Conservation (phyloP, 2,329 filamentous ascomycete species). For the Periconia sp. region DNA sequence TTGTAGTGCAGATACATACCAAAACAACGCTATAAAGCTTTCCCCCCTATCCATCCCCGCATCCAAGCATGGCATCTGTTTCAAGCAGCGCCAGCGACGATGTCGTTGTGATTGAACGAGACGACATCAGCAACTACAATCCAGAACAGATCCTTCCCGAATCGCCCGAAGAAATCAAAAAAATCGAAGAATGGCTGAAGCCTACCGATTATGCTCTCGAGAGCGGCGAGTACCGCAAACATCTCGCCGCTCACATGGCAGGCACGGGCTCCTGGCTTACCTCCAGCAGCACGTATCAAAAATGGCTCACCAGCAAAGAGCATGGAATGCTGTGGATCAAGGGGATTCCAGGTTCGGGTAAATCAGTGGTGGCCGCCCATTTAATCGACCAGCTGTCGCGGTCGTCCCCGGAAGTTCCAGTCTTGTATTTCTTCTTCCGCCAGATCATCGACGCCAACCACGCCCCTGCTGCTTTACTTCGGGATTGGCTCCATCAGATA, state of each 20-base stretch:
- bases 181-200: slow-evolving; percentile 22
- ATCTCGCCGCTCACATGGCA: slow-evolving; percentile 18
- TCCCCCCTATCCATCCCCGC: too few relatives aligned
- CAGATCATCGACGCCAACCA: slow-evolving; percentile 45
- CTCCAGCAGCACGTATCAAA: slow-evolving; percentile 7
- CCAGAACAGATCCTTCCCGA: slow-evolving; percentile 40
- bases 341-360: slow-evolving; percentile 50
- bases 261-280: slow-evolving; percentile 21
- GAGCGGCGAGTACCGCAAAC: slow-evolving; percentile 21
- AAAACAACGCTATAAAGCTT: too few relatives aligned
- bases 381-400: slow-evolving; percentile 17
- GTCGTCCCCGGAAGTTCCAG: slow-evolving; percentile 14
- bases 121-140: slow-evolving; percentile 43
- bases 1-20: too few relatives aligned
- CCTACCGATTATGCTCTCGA: slow-evolving; percentile 18
- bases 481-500: slow-evolving; percentile 43
- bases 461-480: slow-evolving; percentile 28
- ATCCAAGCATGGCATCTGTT: too few relatives aligned
- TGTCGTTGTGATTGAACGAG: slow-evolving; percentile 28
- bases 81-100: slow-evolving; percentile 16
- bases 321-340: slow-evolving; percentile 20
- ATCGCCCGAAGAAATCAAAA: slow-evolving; percentile 15
- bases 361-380: slow-evolving; percentile 41
- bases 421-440: slow-evolving; percentile 49
- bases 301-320: slow-evolving; percentile 4